Evolutionary conservation across 495 filamentous ascomycete species (phyloP).

Genomic region (Echria macrotheca): DNA sequence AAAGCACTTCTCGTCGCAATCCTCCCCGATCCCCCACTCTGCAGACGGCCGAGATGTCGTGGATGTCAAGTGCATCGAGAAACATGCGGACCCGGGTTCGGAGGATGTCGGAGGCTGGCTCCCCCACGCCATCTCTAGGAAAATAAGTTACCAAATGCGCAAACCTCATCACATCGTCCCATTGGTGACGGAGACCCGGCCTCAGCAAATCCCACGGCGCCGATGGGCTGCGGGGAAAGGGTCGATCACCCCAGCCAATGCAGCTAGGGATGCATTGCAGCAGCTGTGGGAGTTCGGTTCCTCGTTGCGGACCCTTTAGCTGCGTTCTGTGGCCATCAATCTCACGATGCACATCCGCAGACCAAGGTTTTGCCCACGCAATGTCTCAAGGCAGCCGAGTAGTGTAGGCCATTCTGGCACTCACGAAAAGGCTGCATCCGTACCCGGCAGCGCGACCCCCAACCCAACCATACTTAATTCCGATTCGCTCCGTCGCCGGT

Average conservation of each 20-base stretch:
- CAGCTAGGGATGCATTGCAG: conserved; percentile 19
- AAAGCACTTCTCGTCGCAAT: not conserved
- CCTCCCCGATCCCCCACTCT: not conserved
- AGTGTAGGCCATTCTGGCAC: not conserved
- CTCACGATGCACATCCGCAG: conserved; percentile 8
- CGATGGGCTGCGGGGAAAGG: conserved; percentile 22
- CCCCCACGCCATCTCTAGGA: conserved; percentile 17
- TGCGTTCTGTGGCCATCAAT: not conserved
- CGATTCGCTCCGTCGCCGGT: conserved; percentile 7
- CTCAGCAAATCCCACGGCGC: conserved; percentile 8
- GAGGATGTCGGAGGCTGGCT: conserved; percentile 11
- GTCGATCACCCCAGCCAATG: conserved; percentile 20
- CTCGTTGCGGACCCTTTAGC: not conserved
- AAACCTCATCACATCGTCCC: conserved; percentile 24
- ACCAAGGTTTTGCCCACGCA: not conserved
- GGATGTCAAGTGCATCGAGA: conserved; percentile 1
- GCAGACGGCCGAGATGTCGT: no score
- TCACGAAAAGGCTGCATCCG: conserved; percentile 1
- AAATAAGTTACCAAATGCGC: conserved; percentile 24
- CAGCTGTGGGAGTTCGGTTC: conserved; percentile 2
- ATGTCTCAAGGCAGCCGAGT: not conserved
- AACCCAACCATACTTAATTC: not conserved
- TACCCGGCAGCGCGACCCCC: no score
- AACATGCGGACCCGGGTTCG: not conserved
- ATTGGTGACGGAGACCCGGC: conserved; percentile 15